Evolutionary conservation across 352 stramenopile species (phyloP).

Genomic region (Phytophthora tentaculata): DNA sequence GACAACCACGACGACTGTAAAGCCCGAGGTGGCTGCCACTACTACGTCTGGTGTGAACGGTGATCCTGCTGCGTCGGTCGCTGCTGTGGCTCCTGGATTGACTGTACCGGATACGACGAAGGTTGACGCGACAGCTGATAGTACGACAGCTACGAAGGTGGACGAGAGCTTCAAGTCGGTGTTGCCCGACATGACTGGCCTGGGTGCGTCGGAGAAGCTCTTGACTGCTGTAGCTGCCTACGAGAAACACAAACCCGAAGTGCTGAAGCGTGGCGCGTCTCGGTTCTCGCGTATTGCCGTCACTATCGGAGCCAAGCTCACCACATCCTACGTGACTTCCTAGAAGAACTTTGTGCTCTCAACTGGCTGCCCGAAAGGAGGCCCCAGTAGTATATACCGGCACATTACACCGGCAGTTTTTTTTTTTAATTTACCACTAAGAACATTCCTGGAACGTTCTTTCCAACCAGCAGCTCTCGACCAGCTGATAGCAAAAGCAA

Average conservation of each 20-base stretch:
- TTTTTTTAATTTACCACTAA: no score
- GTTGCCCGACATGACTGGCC: constrained; percentile 72
- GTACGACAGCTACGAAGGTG: constrained; percentile 26
- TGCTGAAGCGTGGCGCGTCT: constrained; percentile 64
- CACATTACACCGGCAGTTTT: no score
- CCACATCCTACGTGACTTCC: constrained; percentile 67
- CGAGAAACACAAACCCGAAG: constrained; percentile 85
- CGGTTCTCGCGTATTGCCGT: constrained; percentile 77
- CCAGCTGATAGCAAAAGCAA: no score
- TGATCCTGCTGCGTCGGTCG: constrained; percentile 9
- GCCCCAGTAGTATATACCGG: no score
- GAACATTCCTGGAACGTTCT: no score
- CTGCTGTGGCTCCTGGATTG: constrained; percentile 19
- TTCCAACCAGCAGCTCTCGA: no score
- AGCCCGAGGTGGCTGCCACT: constrained; percentile 31
- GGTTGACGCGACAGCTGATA: constrained; percentile 16
- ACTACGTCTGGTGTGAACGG: constrained; percentile 25
- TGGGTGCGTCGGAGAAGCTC: constrained; percentile 80
- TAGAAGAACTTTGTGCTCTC: no score
- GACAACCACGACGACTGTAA: constrained; percentile 49
- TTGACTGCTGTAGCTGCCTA: constrained; percentile 80
- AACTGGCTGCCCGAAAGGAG: no score
- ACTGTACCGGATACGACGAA: constrained; percentile 18
- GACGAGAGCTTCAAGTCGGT: constrained; percentile 73
- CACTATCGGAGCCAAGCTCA: constrained; percentile 81